Conservation (phyloP, 106 monocot species). For the Dioscorea dumetorum region DNA sequence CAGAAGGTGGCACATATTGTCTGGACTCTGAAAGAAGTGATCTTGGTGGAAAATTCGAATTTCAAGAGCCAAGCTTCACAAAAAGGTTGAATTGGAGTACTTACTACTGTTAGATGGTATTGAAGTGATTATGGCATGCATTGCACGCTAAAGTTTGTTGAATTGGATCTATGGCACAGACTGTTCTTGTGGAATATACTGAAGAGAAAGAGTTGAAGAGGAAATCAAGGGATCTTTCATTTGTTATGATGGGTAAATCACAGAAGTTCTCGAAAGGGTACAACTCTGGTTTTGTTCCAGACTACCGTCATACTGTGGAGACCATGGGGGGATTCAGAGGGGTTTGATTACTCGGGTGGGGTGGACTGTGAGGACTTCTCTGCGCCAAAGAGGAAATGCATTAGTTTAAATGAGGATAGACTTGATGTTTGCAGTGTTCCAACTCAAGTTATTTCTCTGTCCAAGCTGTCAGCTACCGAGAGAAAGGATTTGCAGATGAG, state of each 20-base stretch:
- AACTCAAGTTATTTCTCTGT: conserved; percentile 37
- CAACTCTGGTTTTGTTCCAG: conserved; percentile 52
- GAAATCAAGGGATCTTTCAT: conserved; percentile 4
- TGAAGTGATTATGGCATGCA: background rate
- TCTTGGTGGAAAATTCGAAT: no score
- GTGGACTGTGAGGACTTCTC: conserved; percentile 62
- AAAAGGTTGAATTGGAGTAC: background rate
- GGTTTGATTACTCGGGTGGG: conserved; percentile 46
- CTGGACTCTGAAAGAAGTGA: no score
- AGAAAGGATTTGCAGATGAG: conserved; percentile 40
- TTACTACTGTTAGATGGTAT: background rate
- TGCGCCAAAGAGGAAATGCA: conserved; percentile 66
- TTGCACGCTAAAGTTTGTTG: background rate
- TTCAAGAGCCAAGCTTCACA: no score
- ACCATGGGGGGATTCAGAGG: conserved; percentile 73
- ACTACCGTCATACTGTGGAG: conserved; percentile 66
- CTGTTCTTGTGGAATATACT: conserved; percentile 37
- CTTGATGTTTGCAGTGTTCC: conserved; percentile 45
- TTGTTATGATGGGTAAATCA: conserved; percentile 50
- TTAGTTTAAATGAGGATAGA: conserved; percentile 40
- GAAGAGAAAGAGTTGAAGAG: conserved; percentile 14
- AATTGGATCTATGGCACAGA: conserved; percentile 29
- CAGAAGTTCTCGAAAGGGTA: conserved; percentile 42
- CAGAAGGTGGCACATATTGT: no score
- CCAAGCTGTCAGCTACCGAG: conserved; percentile 42